Percentiles rank a stretch among this genome's conserved stretches.
Conservation (phyloP, 257 asterid genomes). For the Lantana camara region DNA sequence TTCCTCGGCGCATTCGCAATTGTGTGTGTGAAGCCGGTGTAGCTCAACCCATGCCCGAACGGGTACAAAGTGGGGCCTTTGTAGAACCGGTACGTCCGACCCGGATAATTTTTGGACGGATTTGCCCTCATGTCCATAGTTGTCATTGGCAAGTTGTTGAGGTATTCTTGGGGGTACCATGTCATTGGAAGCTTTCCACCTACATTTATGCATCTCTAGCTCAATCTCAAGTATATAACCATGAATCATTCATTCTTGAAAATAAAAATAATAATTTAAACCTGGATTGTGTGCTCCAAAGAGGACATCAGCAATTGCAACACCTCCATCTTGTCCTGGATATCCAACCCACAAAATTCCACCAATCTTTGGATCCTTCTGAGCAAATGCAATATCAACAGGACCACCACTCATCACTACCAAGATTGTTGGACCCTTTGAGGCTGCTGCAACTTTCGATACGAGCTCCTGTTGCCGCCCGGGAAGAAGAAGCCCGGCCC, state of each 20-base stretch:
- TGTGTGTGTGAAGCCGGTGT: conserved; percentile 57
- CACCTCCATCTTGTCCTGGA: conserved; percentile 81
- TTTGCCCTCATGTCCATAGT: conserved; percentile 68
- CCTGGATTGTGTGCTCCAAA: conserved; percentile 79
- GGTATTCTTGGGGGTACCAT: conserved; percentile 77
- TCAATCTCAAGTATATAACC: background rate
- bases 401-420: conserved; percentile 87
- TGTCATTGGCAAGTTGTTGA: conserved; percentile 69
- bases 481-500: conserved; percentile 60
- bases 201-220: conserved; percentile 13
- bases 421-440: conserved; percentile 60
- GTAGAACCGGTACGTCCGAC: conserved; percentile 82
- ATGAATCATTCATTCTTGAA: too few relatives aligned
- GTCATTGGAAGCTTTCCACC: conserved; percentile 88
- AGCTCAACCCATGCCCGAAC: conserved; percentile 84
- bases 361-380: conserved; percentile 47
- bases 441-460: conserved; percentile 57
- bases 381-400: conserved; percentile 64
- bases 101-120: conserved; percentile 62
- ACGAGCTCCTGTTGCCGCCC: conserved; percentile 70
- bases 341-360: conserved; percentile 77
- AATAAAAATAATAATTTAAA: background rate
- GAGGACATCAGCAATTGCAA: conserved; percentile 68
- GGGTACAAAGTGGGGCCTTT: conserved; percentile 69
- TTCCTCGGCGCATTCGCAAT: conserved; percentile 51